Base-by-base conservation (phyloP, 192 early-diverging fungal genomes). In the Linnemannia zychae region DNA sequence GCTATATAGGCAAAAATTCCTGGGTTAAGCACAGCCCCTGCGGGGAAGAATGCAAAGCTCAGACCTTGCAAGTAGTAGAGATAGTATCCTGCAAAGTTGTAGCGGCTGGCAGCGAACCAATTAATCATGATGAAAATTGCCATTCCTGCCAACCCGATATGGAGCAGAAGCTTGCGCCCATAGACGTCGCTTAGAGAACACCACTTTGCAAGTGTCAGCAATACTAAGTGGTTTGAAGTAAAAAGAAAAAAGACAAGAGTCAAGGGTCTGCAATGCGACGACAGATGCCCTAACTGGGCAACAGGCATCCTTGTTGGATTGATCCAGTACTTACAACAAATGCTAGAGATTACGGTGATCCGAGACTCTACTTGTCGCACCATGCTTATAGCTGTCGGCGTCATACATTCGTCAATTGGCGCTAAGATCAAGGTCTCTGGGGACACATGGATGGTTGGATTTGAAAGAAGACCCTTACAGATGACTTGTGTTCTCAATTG, bases 1-100 rank as follows among this genome's bases (percentile, higher is more conserved):
- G 78, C 78, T 80, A 50, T 33, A 31, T 70, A 77, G 34, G 76
- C 37, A 36, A 77, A 53, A n/a, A 69, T 22, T 28, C 67, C 67
- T 28, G 76, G 76, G 12, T 28, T 75, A 24, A 60, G 24, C 2
- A 75, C 52, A 17, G 34, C 7, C 2, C 7, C 34, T 1, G 33
- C 53, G 17, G 53, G 24, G n/a, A 44, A 15, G 4, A 75, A 47
- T 3, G 52, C 40, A 18, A 65, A 31, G 36, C 28, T 31, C 11
- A 65, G n/a, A 1, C 22, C 73, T 7, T 75, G 20, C 16, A 63
- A 5, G 36, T 75, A 75, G 4, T 31, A 22, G 3, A 75, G 6
- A 33, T 53, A 38, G 17, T 38, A 57, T 17, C 73, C 73, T 4
- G 57, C 33, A 7, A 38, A 22, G 15, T 75, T 75, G 73, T 44